Evolutionary conservation across 805 yeast species (phyloP), one percentile per base, ranked within the genome.

Genomic region (Spathaspora girioi): DNA sequence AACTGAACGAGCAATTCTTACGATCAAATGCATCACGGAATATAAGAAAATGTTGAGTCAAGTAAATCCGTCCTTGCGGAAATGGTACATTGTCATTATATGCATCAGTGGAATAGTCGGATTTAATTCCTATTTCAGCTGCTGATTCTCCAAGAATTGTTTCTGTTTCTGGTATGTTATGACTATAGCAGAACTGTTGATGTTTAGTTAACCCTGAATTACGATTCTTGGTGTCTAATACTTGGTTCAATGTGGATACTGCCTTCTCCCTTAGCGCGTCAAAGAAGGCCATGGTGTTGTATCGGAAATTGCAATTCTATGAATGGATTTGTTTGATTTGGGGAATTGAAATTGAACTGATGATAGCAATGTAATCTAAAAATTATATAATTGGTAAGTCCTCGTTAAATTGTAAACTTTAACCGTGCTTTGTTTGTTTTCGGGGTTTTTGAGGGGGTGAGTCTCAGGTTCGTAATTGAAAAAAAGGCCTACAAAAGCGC

Each of bases 41-140:
- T 19, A 88, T 81, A 38, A 94, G 64, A 62, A 83, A 94, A 56
- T 86, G 88, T 50, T 82, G 82, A 1, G 96, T 87, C 43, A 94
- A 66, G 57, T 73, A 85, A n/a, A 92, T 59, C 38, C 69, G 77
- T 70, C 59, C 99, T 88, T 49, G 87, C 68, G 73, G 75, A 69
- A 52, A 60, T 17, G 65, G 57, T 51, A 59, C 57, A 15, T 19
- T n/a, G 26, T 40, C 49, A 42, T 57, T 59, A 38, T 57, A 59
- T 6, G 58, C 60, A 18, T 61, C 65, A 26, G 57, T 61, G 35
- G 51, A 52, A 45, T 49, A 51, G 7, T 59, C 56, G 5, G 76
- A 63, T 44, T 53, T 59, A 50, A 70, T 59, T 15, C 59, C 60
- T 5, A 75, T 58, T 53, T 90, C 96, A 0, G 87, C 92, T 11